Evolutionary conservation across 2,329 filamentous ascomycete genomes (phyloP), one percentile per base, ranked within the genome.

Genomic region (Xylariaceae sp.): DNA sequence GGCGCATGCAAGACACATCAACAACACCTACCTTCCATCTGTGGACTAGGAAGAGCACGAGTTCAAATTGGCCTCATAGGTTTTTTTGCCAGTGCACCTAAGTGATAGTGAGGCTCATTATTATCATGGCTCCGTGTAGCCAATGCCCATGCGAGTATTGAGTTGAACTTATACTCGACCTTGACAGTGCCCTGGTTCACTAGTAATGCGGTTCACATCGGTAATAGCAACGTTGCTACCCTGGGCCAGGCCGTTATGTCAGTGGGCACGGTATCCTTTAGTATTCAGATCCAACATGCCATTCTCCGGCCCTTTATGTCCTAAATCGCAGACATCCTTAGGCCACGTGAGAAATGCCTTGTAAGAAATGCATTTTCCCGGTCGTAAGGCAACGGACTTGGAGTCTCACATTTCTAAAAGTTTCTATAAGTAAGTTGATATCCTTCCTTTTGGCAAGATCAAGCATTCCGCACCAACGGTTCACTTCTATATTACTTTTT

Each of bases 191-290:
- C 58, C 39, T 55, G 24, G 26, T 42, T 54, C 33, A 51, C 30
- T 41, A 48, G 18, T 26, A 40, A 51, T 48, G 24, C 18, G 55
- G 26, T 24, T 50, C 58, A 48, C 48, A 48, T 36, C 33, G 40
- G 58, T 20, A 30, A 48, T 59, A 39, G 65, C 63, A 67, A 67
- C 65, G 65, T 67, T 67, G 65, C 64, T 50, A 59, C 58, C 48
- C 48, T 57, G 50, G 48, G 40, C 46, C 40, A 55, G 43, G 54
- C 36, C 51, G 36, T 48, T 39, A 24, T 47, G 27, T 50, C 23
- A 24, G 51, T 29, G 36, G 53, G 55, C 51, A 35, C 53, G 36
- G 51, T 44, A 49, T 48, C 45, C 30, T 53, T 32, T 16, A 27
- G 48, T 24, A 40, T 42, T 39, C 41, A 50, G 23, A 55, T 16